A percentile compares a stretch with the other conserved stretches of the same genome.
These are phyloP conservation scores for Sclerotinia borealis DNA, from an alignment of 2,329 filamentous ascomycete species.

Conservation along the genomic window DNA sequence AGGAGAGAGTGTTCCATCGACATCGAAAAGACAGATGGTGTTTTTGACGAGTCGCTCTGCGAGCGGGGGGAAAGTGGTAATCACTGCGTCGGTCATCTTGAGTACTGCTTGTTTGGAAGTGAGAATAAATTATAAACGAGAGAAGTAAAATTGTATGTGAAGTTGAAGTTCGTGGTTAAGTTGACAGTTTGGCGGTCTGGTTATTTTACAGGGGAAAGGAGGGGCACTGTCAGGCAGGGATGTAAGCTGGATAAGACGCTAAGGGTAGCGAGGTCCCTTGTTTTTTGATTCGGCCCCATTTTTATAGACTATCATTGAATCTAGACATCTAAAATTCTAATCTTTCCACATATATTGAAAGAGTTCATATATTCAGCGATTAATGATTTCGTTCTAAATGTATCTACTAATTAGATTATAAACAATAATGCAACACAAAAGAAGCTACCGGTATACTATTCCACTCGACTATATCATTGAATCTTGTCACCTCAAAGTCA, in stretches of 20 bases:
- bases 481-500: not conserved
- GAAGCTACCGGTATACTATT: too few relatives aligned
- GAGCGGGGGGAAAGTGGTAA: conserved; percentile 54
- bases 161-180: not conserved
- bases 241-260: not conserved
- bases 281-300: too few relatives aligned
- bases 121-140: not conserved
- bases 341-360: not conserved
- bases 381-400: not conserved
- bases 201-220: not conserved
- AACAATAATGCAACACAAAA: too few relatives aligned
- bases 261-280: not conserved
- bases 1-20: conserved; percentile 85
- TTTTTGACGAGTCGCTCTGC: conserved; percentile 81
- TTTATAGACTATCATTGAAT: not conserved
- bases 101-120: not conserved
- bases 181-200: conserved; percentile 8
- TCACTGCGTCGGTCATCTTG: conserved; percentile 10
- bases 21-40: conserved; percentile 94
- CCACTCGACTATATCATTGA: too few relatives aligned
- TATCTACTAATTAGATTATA: too few relatives aligned
- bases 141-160: not conserved
- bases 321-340: not conserved
- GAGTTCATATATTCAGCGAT: too few relatives aligned
- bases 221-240: not conserved